phyloP scores from a whole-genome alignment of 148 eudicot species.

The Heliosperma pusillum region DNA sequence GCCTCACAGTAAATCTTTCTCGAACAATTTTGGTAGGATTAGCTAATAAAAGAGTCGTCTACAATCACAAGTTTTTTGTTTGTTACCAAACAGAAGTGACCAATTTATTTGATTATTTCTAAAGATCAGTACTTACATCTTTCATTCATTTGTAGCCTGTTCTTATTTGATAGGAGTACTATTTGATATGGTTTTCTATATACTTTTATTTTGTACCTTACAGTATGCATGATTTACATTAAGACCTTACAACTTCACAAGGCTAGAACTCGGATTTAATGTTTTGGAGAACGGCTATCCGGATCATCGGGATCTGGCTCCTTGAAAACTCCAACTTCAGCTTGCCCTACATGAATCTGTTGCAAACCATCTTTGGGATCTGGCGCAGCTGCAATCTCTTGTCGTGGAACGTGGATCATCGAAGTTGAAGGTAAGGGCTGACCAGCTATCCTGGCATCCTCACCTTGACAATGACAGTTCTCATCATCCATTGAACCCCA shows the following conservation, averaged over 20 bases:
- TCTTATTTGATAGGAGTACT: too few relatives aligned
- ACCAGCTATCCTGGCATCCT: neutral
- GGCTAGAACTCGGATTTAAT: neutral
- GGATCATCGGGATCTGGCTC: conserved; percentile 12
- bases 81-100: neutral
- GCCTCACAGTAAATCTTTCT: too few relatives aligned
- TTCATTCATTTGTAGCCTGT: too few relatives aligned
- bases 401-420: neutral
- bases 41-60: too few relatives aligned
- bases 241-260: neutral
- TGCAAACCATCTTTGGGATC: neutral
- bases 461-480: conserved; percentile 8
- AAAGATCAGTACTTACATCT: neutral
- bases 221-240: neutral
- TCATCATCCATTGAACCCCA: conserved; percentile 3
- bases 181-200: too few relatives aligned
- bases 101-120: neutral
- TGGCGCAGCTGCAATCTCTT: neutral
- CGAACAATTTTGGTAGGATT: too few relatives aligned
- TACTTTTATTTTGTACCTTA: neutral
- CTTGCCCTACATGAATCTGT: neutral
- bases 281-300: neutral
- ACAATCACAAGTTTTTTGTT: neutral
- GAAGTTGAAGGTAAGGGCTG: neutral
- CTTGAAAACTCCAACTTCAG: too few relatives aligned